phyloP scores from a whole-genome alignment of 257 asterid species.

The Solanum virginianum region DNA sequence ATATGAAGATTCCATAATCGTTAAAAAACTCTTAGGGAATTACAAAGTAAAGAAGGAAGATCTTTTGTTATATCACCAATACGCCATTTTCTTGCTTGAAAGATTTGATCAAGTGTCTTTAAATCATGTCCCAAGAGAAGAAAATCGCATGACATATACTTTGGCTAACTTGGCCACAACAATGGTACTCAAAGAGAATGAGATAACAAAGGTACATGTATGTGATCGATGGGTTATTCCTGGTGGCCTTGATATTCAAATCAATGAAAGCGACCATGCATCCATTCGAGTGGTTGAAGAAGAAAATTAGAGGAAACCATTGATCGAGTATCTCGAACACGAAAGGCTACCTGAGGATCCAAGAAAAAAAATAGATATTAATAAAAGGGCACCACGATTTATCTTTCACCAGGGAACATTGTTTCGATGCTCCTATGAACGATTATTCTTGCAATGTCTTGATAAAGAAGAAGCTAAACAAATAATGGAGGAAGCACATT shows the following conservation, averaged over 20 bases:
- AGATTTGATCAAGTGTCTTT: neutral
- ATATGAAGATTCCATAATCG: neutral
- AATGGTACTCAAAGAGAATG: neutral
- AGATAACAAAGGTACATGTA: neutral
- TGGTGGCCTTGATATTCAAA: neutral
- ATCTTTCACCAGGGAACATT: neutral
- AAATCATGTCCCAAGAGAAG: neutral
- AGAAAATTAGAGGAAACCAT: neutral
- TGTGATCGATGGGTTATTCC: neutral
- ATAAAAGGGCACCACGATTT: neutral
- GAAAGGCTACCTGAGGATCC: neutral
- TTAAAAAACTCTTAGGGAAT: too few species aligned
- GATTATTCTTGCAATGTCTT: neutral
- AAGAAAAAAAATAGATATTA: neutral
- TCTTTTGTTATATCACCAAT: neutral
- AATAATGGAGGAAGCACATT: too few species aligned
- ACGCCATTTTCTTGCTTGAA: neutral
- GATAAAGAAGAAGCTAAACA: too few species aligned
- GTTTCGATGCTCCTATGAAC: neutral
- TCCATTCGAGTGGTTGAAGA: neutral
- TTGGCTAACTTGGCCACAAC: neutral
- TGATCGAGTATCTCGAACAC: neutral
- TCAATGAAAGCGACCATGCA: neutral
- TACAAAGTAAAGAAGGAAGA: neutral
- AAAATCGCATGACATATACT: neutral